phyloP scores from a whole-genome alignment of 2,329 filamentous ascomycete species.

The Colletotrichum acutatum region DNA sequence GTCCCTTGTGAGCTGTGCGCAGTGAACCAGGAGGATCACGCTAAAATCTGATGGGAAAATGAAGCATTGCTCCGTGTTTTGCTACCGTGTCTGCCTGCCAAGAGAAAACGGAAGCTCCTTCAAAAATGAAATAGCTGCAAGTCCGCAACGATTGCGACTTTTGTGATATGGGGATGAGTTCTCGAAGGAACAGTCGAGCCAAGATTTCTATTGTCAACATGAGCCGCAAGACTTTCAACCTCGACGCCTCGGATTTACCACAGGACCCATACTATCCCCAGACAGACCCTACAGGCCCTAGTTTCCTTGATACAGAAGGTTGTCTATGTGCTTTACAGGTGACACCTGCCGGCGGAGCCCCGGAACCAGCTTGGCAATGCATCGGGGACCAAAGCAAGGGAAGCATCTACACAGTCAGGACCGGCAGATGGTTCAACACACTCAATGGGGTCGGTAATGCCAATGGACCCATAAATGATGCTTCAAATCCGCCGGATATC shows the following conservation, averaged over 20 bases:
- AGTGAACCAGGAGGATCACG: neutral
- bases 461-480: slow-evolving; percentile 47
- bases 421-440: slow-evolving; percentile 55
- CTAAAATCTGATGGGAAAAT: neutral
- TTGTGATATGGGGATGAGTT: neutral
- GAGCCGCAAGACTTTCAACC: slow-evolving; percentile 1
- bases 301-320: slow-evolving; percentile 52
- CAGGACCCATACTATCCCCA: slow-evolving; percentile 52
- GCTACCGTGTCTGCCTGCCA: neutral
- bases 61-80: neutral
- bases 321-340: slow-evolving; percentile 51
- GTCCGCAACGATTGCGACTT: too few species aligned
- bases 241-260: slow-evolving; percentile 37
- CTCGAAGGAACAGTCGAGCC: neutral
- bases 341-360: slow-evolving; percentile 32
- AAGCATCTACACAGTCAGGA: slow-evolving; percentile 47
- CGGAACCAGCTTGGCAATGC: slow-evolving; percentile 53
- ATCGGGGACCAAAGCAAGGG: slow-evolving; percentile 54
- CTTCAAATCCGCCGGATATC: slow-evolving; percentile 48
- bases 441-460: slow-evolving; percentile 39
- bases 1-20: neutral
- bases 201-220: neutral
- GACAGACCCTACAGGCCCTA: slow-evolving; percentile 44
- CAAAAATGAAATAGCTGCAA: neutral
- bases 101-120: neutral